Conservation (phyloP, 129 eudicot genomes). For the Ambrosia artemisiifolia region DNA sequence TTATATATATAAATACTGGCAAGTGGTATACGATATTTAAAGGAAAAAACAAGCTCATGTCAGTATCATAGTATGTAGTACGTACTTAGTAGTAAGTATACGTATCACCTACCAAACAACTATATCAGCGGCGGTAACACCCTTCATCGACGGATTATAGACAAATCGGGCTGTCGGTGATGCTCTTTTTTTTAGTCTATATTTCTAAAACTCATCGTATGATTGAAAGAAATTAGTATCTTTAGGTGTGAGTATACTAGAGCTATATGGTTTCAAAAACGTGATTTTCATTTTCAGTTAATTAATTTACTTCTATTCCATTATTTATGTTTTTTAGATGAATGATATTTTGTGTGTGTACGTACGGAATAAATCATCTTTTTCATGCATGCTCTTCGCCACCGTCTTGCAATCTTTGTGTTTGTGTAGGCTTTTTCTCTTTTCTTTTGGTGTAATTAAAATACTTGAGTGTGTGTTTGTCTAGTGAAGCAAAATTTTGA, state of each 20-base stretch:
- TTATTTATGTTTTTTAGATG: background rate
- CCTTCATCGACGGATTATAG: no score
- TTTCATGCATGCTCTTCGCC: conserved; percentile 35
- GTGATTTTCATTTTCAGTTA: background rate
- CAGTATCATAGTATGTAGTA: no score
- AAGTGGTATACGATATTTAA: background rate
- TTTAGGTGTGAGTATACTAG: no score
- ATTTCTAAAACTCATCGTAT: no score
- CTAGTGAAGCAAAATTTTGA: conserved; percentile 10
- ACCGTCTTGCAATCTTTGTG: conserved; percentile 24
- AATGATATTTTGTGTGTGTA: conserved; percentile 20
- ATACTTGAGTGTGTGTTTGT: conserved; percentile 20
- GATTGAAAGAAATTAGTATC: no score
- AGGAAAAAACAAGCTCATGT: background rate
- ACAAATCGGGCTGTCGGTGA: no score
- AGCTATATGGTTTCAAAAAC: background rate
- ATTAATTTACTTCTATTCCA: background rate
- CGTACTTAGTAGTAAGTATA: no score
- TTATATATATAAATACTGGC: background rate
- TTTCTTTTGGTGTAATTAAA: conserved; percentile 12
- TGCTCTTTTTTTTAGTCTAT: no score
- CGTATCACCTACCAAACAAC: no score
- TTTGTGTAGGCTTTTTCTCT: background rate
- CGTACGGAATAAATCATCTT: conserved; percentile 25
- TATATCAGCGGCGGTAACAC: no score